A percentile compares a stretch with the other conserved stretches of the same genome.
These are phyloP conservation scores for Mycosphaerelloides madeirae DNA, from an alignment of 2,329 filamentous ascomycete genomes.

Conservation along the genomic window DNA sequence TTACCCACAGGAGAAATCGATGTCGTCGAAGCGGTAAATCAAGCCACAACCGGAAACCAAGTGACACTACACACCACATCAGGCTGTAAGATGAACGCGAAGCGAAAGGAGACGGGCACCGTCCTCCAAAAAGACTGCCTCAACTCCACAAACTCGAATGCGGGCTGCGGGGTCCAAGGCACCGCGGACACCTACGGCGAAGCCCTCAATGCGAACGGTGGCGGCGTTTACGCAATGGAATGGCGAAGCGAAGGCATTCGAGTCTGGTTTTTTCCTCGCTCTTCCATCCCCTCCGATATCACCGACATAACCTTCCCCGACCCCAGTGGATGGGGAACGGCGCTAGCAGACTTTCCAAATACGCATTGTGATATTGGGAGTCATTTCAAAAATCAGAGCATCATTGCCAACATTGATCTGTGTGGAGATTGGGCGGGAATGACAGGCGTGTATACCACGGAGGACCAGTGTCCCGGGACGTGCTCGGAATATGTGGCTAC, in stretches of 20 bases:
- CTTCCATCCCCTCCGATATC: conserved; percentile 39
- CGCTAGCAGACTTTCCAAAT: conserved; percentile 59
- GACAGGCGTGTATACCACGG: conserved; percentile 24
- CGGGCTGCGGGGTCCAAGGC: conserved; percentile 28
- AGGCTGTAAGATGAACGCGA: conserved; percentile 31
- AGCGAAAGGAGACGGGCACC: conserved; percentile 28
- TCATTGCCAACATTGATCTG: conserved; percentile 37
- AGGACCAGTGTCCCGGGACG: conserved; percentile 27
- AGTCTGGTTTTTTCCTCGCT: conserved; percentile 33
- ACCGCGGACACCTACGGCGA: conserved; percentile 27
- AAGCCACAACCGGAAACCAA: conserved; percentile 22
- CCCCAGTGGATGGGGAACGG: conserved; percentile 57
- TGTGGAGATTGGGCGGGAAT: conserved; percentile 36
- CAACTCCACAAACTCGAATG: conserved; percentile 23
- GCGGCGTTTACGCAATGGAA: conserved; percentile 32
- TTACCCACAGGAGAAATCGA: too few relatives aligned
- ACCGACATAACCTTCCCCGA: conserved; percentile 45
- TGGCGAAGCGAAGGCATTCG: conserved; percentile 28
- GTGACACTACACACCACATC: conserved; percentile 28
- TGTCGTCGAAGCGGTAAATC: conserved; percentile 34
- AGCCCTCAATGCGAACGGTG: conserved; percentile 29
- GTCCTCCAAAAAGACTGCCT: conserved; percentile 27
- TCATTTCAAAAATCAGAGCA: conserved; percentile 34
- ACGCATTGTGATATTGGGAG: conserved; percentile 32
- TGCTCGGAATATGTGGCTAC: conserved; percentile 31